phyloP scores from a whole-genome alignment of 306 rosid genomes.

The Cicer arietinum region DNA sequence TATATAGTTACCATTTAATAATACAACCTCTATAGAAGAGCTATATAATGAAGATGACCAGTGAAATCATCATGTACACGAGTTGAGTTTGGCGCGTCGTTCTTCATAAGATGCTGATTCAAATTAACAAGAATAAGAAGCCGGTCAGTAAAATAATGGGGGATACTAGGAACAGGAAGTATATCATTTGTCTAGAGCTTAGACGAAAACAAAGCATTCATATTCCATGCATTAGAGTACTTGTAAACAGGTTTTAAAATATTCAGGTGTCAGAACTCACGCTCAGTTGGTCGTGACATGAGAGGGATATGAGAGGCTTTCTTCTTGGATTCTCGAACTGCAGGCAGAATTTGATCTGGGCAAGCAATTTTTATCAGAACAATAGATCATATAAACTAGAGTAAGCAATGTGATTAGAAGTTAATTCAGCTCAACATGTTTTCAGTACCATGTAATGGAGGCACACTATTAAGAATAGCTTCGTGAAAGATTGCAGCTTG shows the following conservation, averaged over 20 bases:
- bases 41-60: constrained; percentile 24
- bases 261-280: constrained; percentile 59
- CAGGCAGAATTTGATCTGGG: constrained; percentile 57
- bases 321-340: constrained; percentile 58
- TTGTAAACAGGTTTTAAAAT: constrained; percentile 33
- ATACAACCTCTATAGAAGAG: constrained; percentile 11
- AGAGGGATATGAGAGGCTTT: constrained; percentile 69
- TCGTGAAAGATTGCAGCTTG: constrained; percentile 80
- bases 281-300: constrained; percentile 86
- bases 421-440: constrained; percentile 27
- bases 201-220: constrained; percentile 15
- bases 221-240: constrained; percentile 24
- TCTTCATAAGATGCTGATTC: constrained; percentile 86
- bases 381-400: constrained; percentile 15
- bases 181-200: neutral
- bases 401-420: constrained; percentile 25
- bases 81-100: constrained; percentile 67
- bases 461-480: constrained; percentile 71
- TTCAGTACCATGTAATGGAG: constrained; percentile 58
- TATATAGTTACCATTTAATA: neutral
- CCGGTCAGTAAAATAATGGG: constrained; percentile 10
- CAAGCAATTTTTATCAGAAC: constrained; percentile 43
- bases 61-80: constrained; percentile 44
- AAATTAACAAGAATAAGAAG: constrained; percentile 40
- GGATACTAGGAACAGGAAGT: neutral